Base-by-base conservation (phyloP, 208 protist genomes). In the Crithidia fasciculata region DNA sequence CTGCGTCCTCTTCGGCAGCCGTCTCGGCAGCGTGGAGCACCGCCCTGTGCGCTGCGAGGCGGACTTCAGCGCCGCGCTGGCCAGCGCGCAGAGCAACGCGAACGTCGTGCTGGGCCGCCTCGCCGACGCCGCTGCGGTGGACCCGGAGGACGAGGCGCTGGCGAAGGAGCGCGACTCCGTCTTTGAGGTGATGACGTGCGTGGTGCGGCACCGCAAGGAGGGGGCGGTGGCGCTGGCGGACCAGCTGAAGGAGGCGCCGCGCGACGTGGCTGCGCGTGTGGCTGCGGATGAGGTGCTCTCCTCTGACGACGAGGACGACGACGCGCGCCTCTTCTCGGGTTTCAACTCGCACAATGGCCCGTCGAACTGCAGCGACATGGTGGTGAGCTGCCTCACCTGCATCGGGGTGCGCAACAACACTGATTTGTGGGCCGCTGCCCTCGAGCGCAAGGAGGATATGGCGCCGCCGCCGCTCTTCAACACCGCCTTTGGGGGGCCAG, bases 11-110 rank as follows among this genome's bases (percentile, higher is more conserved):
- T 78, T 44, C 50, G 83, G 83, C n/a, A 55, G 72, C n/a, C 75
- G 76, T 9, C 19, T 88, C 8, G 57, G 18, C 56, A 72, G 70
- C 4, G 79, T 84, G 6, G 58, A 76, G 65, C 84, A 82, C 80
- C 60, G 58, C 9, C 2, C 52, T 4, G 52, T 84, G 39, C 19
- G 28, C 55, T 64, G 15, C 47, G 74, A 83, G 52, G 71, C 74
- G 6, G 83, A 84, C 36, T 74, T 88, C 39, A 67, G 2, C 9
- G 16, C 52, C 0, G 71, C 59, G 8, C 28, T 88, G 53, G 36
- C 65, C n/a, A 52, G 58, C 41, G 83, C 83, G 44, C 83, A 84
- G 70, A 58, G 50, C 28, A 78, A 76, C 50, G 83, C 79, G 40
- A 67, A 62, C 45, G 45, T 60, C 50, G 63, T 80, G 0, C 55